These are phyloP conservation scores for Gnaphalium uliginosum DNA, from an alignment of 129 eudicot species.

Conservation along the genomic window DNA sequence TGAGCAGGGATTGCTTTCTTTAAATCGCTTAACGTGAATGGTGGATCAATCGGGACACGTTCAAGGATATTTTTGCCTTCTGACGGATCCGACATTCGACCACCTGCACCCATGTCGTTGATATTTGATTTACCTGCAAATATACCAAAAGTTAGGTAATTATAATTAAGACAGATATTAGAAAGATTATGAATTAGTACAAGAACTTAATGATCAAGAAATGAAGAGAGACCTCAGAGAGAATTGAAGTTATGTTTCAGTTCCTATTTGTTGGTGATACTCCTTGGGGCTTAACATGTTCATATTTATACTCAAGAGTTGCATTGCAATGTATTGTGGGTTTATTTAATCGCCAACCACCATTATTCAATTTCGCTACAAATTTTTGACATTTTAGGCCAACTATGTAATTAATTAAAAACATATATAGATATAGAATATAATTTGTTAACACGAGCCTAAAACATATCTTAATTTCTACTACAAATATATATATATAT, in stretches of 20 bases:
- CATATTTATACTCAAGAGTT: conserved; percentile 28
- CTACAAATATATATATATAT: too few species aligned
- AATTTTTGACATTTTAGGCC: conserved; percentile 1
- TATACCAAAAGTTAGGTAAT: neutral
- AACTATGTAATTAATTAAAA: neutral
- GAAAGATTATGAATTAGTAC: neutral
- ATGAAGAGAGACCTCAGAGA: conserved; percentile 16
- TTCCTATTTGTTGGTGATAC: conserved; percentile 18
- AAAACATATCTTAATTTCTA: too few species aligned
- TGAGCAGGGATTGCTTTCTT: conserved; percentile 54
- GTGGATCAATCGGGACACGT: conserved; percentile 49
- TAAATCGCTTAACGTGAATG: conserved; percentile 46
- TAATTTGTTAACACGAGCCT: too few species aligned
- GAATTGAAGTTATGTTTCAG: neutral
- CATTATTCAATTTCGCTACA: conserved; percentile 22
- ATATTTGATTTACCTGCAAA: conserved; percentile 10
- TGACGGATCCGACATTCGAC: conserved; percentile 40
- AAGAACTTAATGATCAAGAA: neutral
- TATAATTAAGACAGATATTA: neutral
- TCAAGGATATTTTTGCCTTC: conserved; percentile 27
- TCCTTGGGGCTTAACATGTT: conserved; percentile 8
- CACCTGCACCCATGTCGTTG: conserved; percentile 51
- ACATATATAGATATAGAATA: too few species aligned
- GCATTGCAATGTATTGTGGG: too few species aligned
- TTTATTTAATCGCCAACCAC: conserved; percentile 10